phyloP scores from a whole-genome alignment of 768 basidiomycete genomes.

The Leccinum sublutescens region DNA sequence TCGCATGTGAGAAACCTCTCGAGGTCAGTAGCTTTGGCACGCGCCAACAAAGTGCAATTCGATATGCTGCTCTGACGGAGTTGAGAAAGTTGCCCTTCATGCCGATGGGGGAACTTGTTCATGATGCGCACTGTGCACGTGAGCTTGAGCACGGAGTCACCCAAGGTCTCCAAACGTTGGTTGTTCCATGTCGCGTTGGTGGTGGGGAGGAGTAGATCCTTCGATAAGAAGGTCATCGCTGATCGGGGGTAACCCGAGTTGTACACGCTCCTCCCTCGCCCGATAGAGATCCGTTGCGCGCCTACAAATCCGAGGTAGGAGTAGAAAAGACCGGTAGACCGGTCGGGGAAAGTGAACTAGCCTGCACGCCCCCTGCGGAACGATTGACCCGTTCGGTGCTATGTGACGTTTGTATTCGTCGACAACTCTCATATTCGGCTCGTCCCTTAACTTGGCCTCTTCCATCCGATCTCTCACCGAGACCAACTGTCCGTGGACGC shows the following conservation, averaged over 20 bases:
- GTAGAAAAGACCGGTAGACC: slow-evolving; percentile 49
- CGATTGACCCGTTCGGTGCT: slow-evolving; percentile 32
- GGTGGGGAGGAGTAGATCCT: slow-evolving; percentile 71
- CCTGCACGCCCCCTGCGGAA: slow-evolving; percentile 47
- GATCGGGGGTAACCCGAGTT: slow-evolving; percentile 63
- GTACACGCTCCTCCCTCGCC: slow-evolving; percentile 45
- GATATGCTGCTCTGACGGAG: slow-evolving; percentile 57
- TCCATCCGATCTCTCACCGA: slow-evolving; percentile 81
- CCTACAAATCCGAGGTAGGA: slow-evolving; percentile 66
- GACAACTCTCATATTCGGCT: slow-evolving; percentile 28
- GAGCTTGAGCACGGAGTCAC: slow-evolving; percentile 77
- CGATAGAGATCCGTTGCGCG: slow-evolving; percentile 67
- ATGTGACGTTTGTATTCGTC: slow-evolving; percentile 27
- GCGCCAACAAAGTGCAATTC: slow-evolving; percentile 65
- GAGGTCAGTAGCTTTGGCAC: slow-evolving; percentile 63
- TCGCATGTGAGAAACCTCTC: slow-evolving; percentile 67
- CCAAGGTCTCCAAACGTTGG: slow-evolving; percentile 83
- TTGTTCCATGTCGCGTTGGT: slow-evolving; percentile 68
- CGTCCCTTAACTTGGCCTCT: slow-evolving; percentile 50
- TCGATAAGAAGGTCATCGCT: slow-evolving; percentile 58
- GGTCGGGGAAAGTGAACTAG: slow-evolving; percentile 52
- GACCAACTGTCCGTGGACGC: slow-evolving; percentile 86
- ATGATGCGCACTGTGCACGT: slow-evolving; percentile 73
- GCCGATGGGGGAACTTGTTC: slow-evolving; percentile 70
- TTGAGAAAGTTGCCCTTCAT: slow-evolving; percentile 78